Percentiles rank a stretch among this genome's conserved stretches.
These are phyloP conservation scores for Aspergillus unguis DNA, from an alignment of 2,329 filamentous ascomycete genomes.

Conservation along the genomic window DNA sequence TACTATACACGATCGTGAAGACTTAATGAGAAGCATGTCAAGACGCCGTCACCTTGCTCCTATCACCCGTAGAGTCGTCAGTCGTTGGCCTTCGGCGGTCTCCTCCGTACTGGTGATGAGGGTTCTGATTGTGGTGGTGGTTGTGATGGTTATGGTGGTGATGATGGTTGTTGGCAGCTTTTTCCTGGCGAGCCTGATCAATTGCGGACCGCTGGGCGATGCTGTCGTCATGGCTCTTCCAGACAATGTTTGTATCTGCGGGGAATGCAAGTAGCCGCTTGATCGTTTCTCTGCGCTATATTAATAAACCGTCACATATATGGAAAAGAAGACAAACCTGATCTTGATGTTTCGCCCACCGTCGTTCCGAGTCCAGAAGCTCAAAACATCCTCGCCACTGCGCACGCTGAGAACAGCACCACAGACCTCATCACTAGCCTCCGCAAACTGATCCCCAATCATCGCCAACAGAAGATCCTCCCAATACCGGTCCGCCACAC, in stretches of 20 bases:
- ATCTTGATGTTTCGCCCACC: conserved; percentile 95
- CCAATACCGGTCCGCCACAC: conserved; percentile 94
- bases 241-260: conserved; percentile 83
- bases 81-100: conserved; percentile 44
- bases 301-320: not conserved
- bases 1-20: conserved; percentile 39
- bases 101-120: conserved; percentile 30
- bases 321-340: conserved; percentile 57
- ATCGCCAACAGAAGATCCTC: conserved; percentile 88
- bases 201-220: conserved; percentile 88
- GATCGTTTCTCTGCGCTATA: conserved; percentile 72
- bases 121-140: conserved; percentile 17
- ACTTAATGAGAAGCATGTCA: conserved; percentile 26
- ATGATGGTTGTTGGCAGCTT: conserved; percentile 47
- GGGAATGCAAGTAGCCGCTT: conserved; percentile 86
- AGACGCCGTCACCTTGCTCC: conserved; percentile 38
- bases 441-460: conserved; percentile 88
- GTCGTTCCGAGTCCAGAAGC: conserved; percentile 94
- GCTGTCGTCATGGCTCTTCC: conserved; percentile 94
- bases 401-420: conserved; percentile 91
- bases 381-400: conserved; percentile 94
- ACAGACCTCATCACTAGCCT: conserved; percentile 90
- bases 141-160: conserved; percentile 34
- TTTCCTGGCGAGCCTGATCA: conserved; percentile 87
- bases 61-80: conserved; percentile 44